phyloP scores from a whole-genome alignment of 2,329 filamentous ascomycete genomes.

The Zymoseptoria pseudotritici region DNA sequence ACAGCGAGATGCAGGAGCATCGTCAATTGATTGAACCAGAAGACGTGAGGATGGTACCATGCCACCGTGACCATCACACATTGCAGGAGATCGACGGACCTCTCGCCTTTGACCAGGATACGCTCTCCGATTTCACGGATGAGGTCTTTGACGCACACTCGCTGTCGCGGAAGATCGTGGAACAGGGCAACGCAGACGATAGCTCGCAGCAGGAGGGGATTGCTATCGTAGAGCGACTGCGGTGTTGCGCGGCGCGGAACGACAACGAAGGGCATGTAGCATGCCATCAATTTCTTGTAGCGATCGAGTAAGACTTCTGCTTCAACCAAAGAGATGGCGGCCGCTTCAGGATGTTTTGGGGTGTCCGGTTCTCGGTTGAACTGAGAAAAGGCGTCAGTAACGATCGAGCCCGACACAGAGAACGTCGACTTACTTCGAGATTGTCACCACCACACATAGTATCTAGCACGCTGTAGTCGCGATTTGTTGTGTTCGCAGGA shows the following conservation, averaged over 20 bases:
- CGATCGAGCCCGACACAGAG: neutral
- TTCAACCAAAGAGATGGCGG: conserved; percentile 17
- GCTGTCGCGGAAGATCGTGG: conserved; percentile 24
- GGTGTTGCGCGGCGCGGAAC: conserved; percentile 17
- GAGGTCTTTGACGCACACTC: conserved; percentile 20
- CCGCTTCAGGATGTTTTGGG: neutral
- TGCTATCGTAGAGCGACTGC: conserved; percentile 15
- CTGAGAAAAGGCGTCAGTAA: neutral
- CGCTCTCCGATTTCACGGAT: conserved; percentile 24
- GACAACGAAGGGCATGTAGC: conserved; percentile 22
- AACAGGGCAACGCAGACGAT: conserved; percentile 24
- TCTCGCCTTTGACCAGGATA: conserved; percentile 26
- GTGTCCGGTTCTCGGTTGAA: neutral
- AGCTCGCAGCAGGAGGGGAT: conserved; percentile 24
- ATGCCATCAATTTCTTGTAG: conserved; percentile 22
- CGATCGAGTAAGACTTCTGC: conserved; percentile 23
- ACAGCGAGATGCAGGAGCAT: conserved; percentile 26
- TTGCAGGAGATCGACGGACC: conserved; percentile 25
- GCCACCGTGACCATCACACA: conserved; percentile 17
- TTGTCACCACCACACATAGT: neutral
- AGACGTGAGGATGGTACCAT: conserved; percentile 24
- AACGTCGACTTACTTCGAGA: neutral
- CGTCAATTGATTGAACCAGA: conserved; percentile 22
- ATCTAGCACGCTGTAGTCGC: neutral
- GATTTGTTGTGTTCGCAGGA: neutral